Percentiles rank a stretch among this genome's conserved stretches.
These are phyloP conservation scores for Aquilaria malaccensis DNA, from an alignment of 345 rosid genomes.

Conservation along the genomic window DNA sequence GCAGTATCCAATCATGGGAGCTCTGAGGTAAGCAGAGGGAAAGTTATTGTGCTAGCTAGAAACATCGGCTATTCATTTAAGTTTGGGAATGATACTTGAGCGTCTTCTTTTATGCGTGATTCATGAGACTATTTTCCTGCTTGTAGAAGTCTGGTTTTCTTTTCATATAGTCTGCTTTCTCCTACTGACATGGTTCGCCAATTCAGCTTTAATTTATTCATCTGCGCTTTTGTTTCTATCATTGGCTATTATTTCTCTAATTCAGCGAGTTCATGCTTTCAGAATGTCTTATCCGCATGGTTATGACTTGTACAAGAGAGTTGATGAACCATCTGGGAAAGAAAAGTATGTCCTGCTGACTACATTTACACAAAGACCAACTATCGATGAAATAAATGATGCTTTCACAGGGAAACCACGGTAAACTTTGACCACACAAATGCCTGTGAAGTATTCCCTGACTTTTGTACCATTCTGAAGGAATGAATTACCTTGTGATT, in stretches of 20 bases:
- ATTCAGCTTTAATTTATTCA: too few species aligned
- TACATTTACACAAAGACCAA: slow-evolving; percentile 51
- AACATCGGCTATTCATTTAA: not conserved
- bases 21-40: slow-evolving; percentile 87
- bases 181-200: too few species aligned
- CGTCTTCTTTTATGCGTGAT: too few species aligned
- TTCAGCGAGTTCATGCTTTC: slow-evolving; percentile 7
- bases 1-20: slow-evolving; percentile 96
- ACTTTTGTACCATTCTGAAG: not conserved
- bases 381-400: slow-evolving; percentile 57
- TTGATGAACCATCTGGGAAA: slow-evolving; percentile 40
- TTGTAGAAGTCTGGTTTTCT: too few species aligned
- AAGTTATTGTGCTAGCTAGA: slow-evolving; percentile 4
- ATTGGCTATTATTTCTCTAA: too few species aligned
- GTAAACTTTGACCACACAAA: slow-evolving; percentile 18
- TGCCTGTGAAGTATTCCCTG: not conserved
- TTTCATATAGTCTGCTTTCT: too few species aligned
- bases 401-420: slow-evolving; percentile 65
- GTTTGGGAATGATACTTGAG: not conserved
- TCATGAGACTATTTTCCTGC: too few species aligned
- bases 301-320: slow-evolving; percentile 73
- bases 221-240: too few species aligned
- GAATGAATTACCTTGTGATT: slow-evolving; percentile 2
- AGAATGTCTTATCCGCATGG: slow-evolving; percentile 69
- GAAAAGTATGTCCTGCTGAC: slow-evolving; percentile 62